A percentile compares a stretch with the other conserved stretches of the same genome.
Conservation (phyloP, 495 filamentous ascomycete species). For the Glonium stellatum region DNA sequence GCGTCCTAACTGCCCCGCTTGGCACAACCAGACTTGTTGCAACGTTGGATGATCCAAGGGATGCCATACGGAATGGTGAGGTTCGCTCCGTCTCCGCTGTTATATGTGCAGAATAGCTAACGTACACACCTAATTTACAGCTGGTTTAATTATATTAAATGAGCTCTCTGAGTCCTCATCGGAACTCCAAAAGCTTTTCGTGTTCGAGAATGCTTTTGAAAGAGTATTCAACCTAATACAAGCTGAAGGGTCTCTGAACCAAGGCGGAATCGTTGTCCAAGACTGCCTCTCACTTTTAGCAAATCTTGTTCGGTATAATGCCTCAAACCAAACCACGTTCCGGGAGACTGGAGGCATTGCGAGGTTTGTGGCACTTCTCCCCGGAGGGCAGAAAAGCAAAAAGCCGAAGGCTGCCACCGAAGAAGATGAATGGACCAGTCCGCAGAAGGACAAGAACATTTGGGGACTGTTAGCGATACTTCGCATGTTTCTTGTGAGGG, state of each 20-base stretch:
- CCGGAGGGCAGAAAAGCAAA: constrained; percentile 40
- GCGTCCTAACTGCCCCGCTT: constrained; percentile 76
- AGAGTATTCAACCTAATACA: constrained; percentile 75
- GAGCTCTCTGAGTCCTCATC: constrained; percentile 63
- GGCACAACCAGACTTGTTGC: constrained; percentile 82
- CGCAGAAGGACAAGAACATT: constrained; percentile 81
- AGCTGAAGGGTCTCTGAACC: constrained; percentile 69
- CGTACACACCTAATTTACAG: constrained; percentile 33
- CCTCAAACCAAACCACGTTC: constrained; percentile 90
- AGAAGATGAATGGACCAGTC: constrained; percentile 63
- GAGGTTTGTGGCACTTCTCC: constrained; percentile 62
- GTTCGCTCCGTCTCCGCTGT: neutral
- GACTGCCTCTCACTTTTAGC: constrained; percentile 91
- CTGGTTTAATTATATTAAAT: constrained; percentile 61
- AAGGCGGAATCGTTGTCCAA: constrained; percentile 85
- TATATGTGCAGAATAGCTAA: neutral
- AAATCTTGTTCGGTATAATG: constrained; percentile 81
- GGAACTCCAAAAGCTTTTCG: constrained; percentile 88
- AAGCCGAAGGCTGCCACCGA: constrained; percentile 49
- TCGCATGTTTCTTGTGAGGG: constrained; percentile 73
- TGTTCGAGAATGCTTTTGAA: constrained; percentile 90
- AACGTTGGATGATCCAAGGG: constrained; percentile 74
- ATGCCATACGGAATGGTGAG: constrained; percentile 83
- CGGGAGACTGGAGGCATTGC: constrained; percentile 81
- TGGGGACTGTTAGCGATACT: constrained; percentile 84